Evolutionary conservation across 805 yeast species (phyloP), one percentile per base, ranked within the genome.

Genomic region (Yarrowia sp.): DNA sequence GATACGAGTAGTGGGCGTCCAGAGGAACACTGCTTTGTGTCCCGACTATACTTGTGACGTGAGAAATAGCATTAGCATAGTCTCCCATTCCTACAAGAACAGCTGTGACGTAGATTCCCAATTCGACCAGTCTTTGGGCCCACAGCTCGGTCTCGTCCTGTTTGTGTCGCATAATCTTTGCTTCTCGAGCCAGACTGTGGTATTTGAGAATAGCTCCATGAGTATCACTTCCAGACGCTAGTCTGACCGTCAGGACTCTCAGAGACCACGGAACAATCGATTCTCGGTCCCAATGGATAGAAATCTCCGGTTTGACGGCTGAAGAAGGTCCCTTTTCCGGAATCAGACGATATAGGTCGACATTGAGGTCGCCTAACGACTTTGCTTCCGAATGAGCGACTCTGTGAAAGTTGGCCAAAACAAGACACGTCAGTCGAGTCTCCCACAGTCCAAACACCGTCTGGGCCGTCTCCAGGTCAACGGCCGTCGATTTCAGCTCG

Each of bases 121-220:
- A 68, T 8, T 70, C 67, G 14, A 71, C 66, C 41, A 73, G 64
- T 10, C 75, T 68, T 10, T 44, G 43, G 6, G 41, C 54, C 73
- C 71, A 74, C 32, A 48, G 52, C 16, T 56, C 54, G 22, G 30
- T 9, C 21, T 49, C 41, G 10, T 11, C 54, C 21, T 67, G 64
- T 24, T 59, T 58, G 17, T 38, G 38, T 10, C 70, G 66, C 41
- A 69, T 72, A 7, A 61, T 56, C 21, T 78, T 67, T 0, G 78
- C 78, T 35, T 76, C 79, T 9, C 72, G 67, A 0, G 76, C 77
- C 52, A 77, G 64, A 9, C 69, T 58, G 63, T 77, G 77, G 66
- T 73, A 73, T 38, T 66, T 66, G 49, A 69, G 70, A 8, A 77
- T 65, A 1, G 77, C 74, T 7, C 70, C 64, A 44, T 73, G 77